A percentile compares a stretch with the other conserved stretches of the same genome.
Evolutionary conservation across 805 yeast species (phyloP).

Genomic region (Candida alai): DNA sequence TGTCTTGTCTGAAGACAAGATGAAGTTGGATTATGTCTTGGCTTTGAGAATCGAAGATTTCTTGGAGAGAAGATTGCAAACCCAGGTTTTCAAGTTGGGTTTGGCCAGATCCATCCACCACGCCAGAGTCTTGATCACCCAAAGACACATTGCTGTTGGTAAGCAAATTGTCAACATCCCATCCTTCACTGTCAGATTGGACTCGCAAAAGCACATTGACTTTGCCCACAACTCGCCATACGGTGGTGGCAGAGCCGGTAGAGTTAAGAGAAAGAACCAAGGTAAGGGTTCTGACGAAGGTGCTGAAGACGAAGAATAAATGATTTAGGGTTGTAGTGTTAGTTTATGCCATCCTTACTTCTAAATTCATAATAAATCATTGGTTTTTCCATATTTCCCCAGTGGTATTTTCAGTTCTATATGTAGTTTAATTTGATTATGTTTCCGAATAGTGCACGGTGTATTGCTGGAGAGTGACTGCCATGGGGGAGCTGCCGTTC

Average conservation of each 20-base stretch:
- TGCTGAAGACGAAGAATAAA: conserved; percentile 73
- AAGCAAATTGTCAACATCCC: conserved; percentile 98
- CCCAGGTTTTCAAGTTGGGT: conserved; percentile 99
- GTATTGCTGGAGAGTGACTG: conserved; percentile 2
- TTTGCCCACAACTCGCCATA: conserved; percentile 98
- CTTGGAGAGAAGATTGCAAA: conserved; percentile 99
- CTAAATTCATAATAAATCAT: conserved; percentile 1
- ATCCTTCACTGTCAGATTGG: conserved; percentile 99
- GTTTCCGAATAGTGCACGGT: conserved; percentile 4
- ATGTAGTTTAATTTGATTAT: conserved; percentile 2
- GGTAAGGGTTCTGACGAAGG: conserved; percentile 62
- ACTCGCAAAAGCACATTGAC: conserved; percentile 99
- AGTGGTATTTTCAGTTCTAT: conserved; percentile 1
- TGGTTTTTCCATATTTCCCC: conserved; percentile 6
- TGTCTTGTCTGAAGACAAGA: conserved; percentile 98
- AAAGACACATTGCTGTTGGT: conserved; percentile 99
- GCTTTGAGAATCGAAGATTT: conserved; percentile 98
- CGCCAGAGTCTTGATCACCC: conserved; percentile 97
- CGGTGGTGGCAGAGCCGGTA: conserved; percentile 99
- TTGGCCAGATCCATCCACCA: conserved; percentile 99
- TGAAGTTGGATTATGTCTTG: conserved; percentile 99
- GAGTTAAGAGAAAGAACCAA: conserved; percentile 95
- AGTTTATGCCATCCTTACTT: conserved; percentile 4
- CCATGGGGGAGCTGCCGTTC: background rate
- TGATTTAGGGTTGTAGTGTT: conserved; percentile 4